Percentiles rank a stretch among this genome's conserved stretches.
Evolutionary conservation across 306 rosid genomes (phyloP).

Genomic region (Ammopiptanthus mongolicus): DNA sequence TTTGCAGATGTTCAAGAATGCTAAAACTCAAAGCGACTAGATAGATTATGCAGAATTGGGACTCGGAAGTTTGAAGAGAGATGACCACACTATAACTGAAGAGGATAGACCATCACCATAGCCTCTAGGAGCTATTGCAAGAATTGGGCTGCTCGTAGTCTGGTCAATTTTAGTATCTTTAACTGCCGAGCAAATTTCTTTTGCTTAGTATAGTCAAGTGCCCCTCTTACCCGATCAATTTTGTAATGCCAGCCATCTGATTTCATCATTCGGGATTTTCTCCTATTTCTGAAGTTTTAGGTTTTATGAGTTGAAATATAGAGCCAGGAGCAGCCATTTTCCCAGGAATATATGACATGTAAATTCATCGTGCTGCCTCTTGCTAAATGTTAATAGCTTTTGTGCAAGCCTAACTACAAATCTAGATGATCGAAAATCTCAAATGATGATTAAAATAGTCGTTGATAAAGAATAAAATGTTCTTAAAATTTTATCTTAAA

Average conservation of each 20-base stretch:
- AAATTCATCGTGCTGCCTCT: constrained; percentile 31
- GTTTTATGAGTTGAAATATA: constrained; percentile 30
- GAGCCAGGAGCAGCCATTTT: constrained; percentile 39
- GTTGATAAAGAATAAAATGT: too few species aligned
- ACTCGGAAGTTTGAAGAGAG: constrained; percentile 20
- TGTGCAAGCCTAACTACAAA: too few species aligned
- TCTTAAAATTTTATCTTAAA: too few species aligned
- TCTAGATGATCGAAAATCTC: too few species aligned
- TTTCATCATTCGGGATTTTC: constrained; percentile 36
- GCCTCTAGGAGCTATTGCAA: constrained; percentile 31
- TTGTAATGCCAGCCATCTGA: constrained; percentile 57
- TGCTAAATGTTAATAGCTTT: constrained; percentile 34
- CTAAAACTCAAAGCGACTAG: constrained; percentile 29
- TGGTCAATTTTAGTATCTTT: constrained; percentile 40
- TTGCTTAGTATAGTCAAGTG: constrained; percentile 39
- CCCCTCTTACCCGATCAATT: constrained; percentile 57
- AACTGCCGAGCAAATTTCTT: constrained; percentile 39
- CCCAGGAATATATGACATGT: constrained; percentile 27
- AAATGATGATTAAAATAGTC: too few species aligned
- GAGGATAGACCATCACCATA: constrained; percentile 32
- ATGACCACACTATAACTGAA: constrained; percentile 11
- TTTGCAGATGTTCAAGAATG: constrained; percentile 71
- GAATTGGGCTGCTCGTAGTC: constrained; percentile 29
- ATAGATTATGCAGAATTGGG: constrained; percentile 23
- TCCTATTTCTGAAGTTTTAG: constrained; percentile 24